Percentiles rank a stretch among this genome's conserved stretches.
phyloP scores from a whole-genome alignment of 805 yeast genomes.

The Suhomyces pyralidae region DNA sequence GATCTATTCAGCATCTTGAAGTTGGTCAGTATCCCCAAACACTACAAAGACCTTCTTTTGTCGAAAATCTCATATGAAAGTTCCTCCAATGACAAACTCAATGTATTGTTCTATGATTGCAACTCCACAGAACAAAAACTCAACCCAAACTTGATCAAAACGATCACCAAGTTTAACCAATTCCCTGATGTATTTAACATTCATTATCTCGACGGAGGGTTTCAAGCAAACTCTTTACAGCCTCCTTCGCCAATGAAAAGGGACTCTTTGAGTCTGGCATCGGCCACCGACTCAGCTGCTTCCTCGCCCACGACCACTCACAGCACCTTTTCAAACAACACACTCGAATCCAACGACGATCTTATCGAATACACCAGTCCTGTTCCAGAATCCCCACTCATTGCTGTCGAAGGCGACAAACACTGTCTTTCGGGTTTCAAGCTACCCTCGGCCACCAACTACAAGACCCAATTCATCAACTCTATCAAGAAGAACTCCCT shows the following conservation, averaged over 20 bases:
- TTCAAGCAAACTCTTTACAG: slow-evolving; percentile 7
- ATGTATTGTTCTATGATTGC: slow-evolving; percentile 34
- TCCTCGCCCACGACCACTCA: slow-evolving; percentile 3
- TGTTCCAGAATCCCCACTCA: slow-evolving; percentile 2
- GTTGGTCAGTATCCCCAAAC: slow-evolving; percentile 24
- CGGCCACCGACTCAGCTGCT: slow-evolving; percentile 1
- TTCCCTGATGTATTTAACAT: slow-evolving; percentile 19
- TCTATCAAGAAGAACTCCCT: slow-evolving; percentile 33
- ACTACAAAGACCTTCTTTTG: slow-evolving; percentile 17
- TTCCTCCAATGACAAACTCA: slow-evolving; percentile 8
- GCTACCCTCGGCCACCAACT: slow-evolving; percentile 39
- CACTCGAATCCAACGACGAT: slow-evolving; percentile 6
- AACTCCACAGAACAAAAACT: slow-evolving; percentile 19
- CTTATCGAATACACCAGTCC: slow-evolving; percentile 8
- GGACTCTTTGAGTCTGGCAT: not conserved
- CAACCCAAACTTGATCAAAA: slow-evolving; percentile 31
- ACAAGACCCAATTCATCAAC: slow-evolving; percentile 32
- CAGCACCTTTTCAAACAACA: slow-evolving; percentile 6
- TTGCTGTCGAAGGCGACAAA: not conserved
- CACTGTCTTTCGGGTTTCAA: slow-evolving; percentile 37
- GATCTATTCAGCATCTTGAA: slow-evolving; percentile 31
- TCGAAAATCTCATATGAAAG: slow-evolving; percentile 3
- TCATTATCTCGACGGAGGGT: slow-evolving; percentile 28
- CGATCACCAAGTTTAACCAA: slow-evolving; percentile 26
- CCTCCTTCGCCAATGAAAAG: not conserved